These are phyloP conservation scores for Neurospora tetraspora DNA, from an alignment of 495 filamentous ascomycete genomes.

Conservation along the genomic window DNA sequence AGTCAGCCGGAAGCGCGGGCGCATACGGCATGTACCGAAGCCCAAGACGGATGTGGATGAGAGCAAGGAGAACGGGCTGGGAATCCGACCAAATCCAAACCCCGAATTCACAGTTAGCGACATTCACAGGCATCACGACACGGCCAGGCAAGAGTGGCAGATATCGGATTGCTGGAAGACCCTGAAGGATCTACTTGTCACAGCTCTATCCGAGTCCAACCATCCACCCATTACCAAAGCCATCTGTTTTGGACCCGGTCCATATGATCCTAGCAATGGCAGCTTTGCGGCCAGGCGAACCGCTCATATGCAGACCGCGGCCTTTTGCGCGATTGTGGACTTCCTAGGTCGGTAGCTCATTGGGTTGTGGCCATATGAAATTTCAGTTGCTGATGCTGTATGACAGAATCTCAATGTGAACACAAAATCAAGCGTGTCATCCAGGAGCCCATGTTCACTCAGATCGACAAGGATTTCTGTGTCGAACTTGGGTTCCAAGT, in stretches of 20 bases:
- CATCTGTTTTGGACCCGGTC: constrained; percentile 35
- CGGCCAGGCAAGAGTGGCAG: constrained; percentile 8
- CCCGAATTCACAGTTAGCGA: constrained; percentile 16
- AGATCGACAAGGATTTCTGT: constrained; percentile 50
- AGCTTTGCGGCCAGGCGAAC: constrained; percentile 20
- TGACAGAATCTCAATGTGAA: constrained; percentile 8
- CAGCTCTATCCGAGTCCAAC: constrained; percentile 1
- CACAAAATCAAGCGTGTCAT: constrained; percentile 37
- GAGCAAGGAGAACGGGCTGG: background rate
- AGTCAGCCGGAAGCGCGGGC: constrained; percentile 20
- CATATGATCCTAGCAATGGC: constrained; percentile 32
- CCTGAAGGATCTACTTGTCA: constrained; percentile 4
- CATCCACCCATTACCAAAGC: constrained; percentile 23
- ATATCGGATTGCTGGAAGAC: constrained; percentile 12
- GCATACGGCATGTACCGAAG: constrained; percentile 7
- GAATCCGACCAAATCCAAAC: constrained; percentile 16
- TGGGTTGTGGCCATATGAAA: background rate
- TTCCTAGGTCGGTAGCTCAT: constrained; percentile 22
- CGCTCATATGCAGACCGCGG: constrained; percentile 49
- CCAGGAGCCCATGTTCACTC: constrained; percentile 65
- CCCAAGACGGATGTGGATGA: background rate
- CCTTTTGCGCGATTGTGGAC: constrained; percentile 44
- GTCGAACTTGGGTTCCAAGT: constrained; percentile 40
- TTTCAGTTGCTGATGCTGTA: background rate
- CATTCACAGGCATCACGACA: constrained; percentile 14